Base-by-base conservation (phyloP, 2,329 filamentous ascomycete species). In the Aspergillus persii region DNA sequence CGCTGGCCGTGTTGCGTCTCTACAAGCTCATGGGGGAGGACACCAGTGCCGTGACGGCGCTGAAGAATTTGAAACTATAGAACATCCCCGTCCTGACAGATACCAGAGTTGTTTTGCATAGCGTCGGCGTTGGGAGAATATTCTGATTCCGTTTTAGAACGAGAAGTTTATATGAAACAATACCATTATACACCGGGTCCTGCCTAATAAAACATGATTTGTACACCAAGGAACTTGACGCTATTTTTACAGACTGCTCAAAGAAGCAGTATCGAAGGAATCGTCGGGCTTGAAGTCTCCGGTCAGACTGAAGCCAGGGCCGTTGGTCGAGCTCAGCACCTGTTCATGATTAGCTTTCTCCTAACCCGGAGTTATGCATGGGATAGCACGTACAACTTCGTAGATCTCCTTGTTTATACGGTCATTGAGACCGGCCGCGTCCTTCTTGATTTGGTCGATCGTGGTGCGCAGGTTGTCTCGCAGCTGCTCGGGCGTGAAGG, bases 401-500 rank as follows among this genome's bases (percentile, higher is more conserved):
- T 88, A 88, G 54, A 98, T 81, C 64, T 91, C 84, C 80, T 95
- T 95, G 56, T 78, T 81, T 54, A 87, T 83, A 58, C 81, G 80
- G 66, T 90, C 86, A 63, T 84, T 86, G 69, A 93, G 68, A 9
- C 76, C 81, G 15, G 81, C 80, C 51, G 93, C 88, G 72, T 96
- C 91, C 68, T 86, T 86, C 85, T 91, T 96, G 66, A 98, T 74
- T 69, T 87, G 83, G 26, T 84, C 83, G 69, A 98, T 81, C 62
- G 96, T 86, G 27, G 86, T 81, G 77, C 88, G 89, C 74, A 99
- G 84, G 74, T 99, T 99, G 64, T 86, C 86, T 72, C 89, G 86
- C 78, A 99, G 78, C 83, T 95, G 87, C 69, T 95, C 88, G 3
- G 95, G 92, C 6, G 91, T 91, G 78, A 96, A 96, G 1, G 86